These are phyloP conservation scores for Penicillium coffeae DNA, from an alignment of 495 filamentous ascomycete species.

Conservation along the genomic window DNA sequence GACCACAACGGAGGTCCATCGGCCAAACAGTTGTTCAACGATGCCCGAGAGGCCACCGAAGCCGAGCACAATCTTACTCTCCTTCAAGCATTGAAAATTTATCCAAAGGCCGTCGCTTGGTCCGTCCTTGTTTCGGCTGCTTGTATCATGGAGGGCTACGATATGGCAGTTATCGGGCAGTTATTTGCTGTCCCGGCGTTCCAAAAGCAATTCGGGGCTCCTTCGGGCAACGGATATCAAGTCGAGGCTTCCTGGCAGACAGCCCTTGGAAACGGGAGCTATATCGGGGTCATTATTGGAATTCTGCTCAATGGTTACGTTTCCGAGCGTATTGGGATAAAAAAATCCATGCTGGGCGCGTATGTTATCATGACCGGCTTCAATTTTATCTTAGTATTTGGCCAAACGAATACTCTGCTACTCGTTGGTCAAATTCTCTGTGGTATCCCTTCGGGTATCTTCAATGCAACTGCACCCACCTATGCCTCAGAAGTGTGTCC, in stretches of 20 bases:
- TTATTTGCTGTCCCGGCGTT: constrained; percentile 14
- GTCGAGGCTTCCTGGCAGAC: constrained; percentile 55
- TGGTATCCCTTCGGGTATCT: constrained; percentile 76
- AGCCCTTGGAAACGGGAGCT: constrained; percentile 55
- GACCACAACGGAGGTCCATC: too few relatives aligned
- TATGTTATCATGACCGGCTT: constrained; percentile 47
- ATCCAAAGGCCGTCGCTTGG: constrained; percentile 39
- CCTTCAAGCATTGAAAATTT: background rate
- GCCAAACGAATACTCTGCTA: constrained; percentile 60
- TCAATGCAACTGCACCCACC: constrained; percentile 70
- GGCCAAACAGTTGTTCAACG: too few relatives aligned
- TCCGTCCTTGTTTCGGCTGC: constrained; percentile 32
- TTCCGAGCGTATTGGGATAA: constrained; percentile 60
- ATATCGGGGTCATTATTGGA: constrained; percentile 59
- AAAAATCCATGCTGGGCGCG: constrained; percentile 56
- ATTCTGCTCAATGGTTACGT: constrained; percentile 60
- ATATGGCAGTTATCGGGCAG: constrained; percentile 28
- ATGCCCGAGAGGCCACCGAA: background rate
- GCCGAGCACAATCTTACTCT: background rate
- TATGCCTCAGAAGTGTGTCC: constrained; percentile 82
- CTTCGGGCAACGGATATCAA: constrained; percentile 29
- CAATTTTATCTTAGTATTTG: constrained; percentile 71
- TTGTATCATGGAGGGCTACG: constrained; percentile 44
- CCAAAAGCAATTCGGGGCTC: constrained; percentile 21
- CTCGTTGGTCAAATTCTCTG: constrained; percentile 68